Percentiles rank a stretch among this genome's conserved stretches.
Evolutionary conservation across 192 early-diverging fungal species (phyloP).

Genomic region (Coemansia nantahalensis): DNA sequence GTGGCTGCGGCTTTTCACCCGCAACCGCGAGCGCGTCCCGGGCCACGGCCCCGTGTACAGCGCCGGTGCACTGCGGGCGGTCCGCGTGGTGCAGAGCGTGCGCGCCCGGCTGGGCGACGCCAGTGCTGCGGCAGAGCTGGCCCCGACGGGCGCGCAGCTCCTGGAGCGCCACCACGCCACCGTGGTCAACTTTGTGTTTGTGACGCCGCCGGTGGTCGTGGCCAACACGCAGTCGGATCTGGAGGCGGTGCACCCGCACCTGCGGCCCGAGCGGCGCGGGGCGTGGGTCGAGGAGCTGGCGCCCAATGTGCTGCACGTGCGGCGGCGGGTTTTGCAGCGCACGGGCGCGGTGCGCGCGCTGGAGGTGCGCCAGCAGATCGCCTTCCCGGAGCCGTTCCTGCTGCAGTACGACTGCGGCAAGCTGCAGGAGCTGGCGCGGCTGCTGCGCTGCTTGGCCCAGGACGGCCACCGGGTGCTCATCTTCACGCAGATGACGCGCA

Average conservation of each 20-base stretch:
- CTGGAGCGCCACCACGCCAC: conserved; percentile 6
- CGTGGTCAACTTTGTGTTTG: conserved; percentile 34
- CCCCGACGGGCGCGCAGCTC: conserved; percentile 48
- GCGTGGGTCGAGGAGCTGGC: conserved; percentile 6
- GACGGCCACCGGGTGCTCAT: conserved; percentile 93
- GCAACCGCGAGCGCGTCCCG: conserved; percentile 15
- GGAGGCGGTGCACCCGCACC: conserved; percentile 24
- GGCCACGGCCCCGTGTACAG: conserved; percentile 16
- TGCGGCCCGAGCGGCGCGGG: conserved; percentile 4
- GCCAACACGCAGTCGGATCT: conserved; percentile 9
- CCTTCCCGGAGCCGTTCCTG: conserved; percentile 80
- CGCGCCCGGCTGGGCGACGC: conserved; percentile 5
- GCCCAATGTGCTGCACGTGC: conserved; percentile 24
- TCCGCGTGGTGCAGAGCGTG: background rate
- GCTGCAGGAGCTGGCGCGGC: conserved; percentile 74
- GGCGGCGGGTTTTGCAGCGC: conserved; percentile 20
- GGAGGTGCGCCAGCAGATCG: conserved; percentile 63
- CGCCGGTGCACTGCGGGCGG: conserved; percentile 6
- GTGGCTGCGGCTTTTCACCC: conserved; percentile 22
- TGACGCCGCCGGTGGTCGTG: conserved; percentile 32
- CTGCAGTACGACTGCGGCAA: conserved; percentile 91
- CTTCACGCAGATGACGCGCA: conserved; percentile 93
- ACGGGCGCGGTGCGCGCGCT: conserved; percentile 60
- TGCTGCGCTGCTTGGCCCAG: conserved; percentile 77
- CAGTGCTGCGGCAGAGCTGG: conserved; percentile 54